Percentiles rank a stretch among this genome's conserved stretches.
Evolutionary conservation across 768 basidiomycete species (phyloP).

Genomic region (Lactarius hatsudake): DNA sequence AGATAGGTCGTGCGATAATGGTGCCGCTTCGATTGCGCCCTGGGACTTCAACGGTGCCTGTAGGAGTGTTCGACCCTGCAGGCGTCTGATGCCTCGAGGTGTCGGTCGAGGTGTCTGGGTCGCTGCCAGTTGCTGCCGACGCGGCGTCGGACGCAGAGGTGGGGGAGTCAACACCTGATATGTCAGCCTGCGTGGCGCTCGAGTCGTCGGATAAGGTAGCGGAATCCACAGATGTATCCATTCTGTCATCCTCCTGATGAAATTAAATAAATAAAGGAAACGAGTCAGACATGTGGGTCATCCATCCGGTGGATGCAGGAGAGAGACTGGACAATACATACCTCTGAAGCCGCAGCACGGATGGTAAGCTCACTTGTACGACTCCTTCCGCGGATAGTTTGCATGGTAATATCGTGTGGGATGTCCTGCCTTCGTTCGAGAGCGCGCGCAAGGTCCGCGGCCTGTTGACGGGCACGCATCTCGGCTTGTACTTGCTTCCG

Average conservation of each 20-base stretch:
- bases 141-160: constrained; percentile 24
- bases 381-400: constrained; percentile 21
- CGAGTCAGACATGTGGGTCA: constrained; percentile 7
- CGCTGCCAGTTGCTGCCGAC: constrained; percentile 42
- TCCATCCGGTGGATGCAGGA: background rate
- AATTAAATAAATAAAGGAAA: background rate
- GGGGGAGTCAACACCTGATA: constrained; percentile 23
- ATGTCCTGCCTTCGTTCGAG: constrained; percentile 47
- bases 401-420: constrained; percentile 17
- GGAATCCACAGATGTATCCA: constrained; percentile 26
- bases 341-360: constrained; percentile 8
- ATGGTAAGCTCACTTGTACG: constrained; percentile 13
- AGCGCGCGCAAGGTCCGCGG: constrained; percentile 54
- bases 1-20: constrained; percentile 61
- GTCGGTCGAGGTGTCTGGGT: constrained; percentile 62
- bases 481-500: constrained; percentile 55
- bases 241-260: constrained; percentile 30
- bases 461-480: constrained; percentile 59
- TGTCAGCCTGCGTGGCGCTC: constrained; percentile 20
- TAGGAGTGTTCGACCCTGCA: constrained; percentile 55
- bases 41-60: constrained; percentile 56
- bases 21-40: constrained; percentile 73
- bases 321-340: constrained; percentile 12
- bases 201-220: constrained; percentile 24
- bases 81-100: constrained; percentile 62